Conservation (phyloP, 768 basidiomycete species). For the Leccinum arenicola region DNA sequence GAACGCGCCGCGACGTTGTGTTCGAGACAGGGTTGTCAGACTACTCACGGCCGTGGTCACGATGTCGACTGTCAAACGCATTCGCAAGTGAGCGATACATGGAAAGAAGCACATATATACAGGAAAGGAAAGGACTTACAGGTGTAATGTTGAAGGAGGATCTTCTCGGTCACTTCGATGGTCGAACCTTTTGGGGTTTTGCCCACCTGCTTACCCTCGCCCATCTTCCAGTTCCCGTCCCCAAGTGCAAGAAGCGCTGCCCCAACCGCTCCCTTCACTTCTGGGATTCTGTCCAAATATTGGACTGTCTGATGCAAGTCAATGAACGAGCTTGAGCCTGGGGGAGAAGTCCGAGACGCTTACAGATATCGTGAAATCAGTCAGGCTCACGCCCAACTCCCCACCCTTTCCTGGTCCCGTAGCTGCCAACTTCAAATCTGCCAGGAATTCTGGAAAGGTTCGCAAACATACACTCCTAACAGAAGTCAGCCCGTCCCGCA, state of each 20-base stretch:
- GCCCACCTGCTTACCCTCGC: slow-evolving; percentile 69
- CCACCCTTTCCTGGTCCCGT: slow-evolving; percentile 46
- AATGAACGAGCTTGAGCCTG: background rate
- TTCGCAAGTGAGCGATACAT: background rate
- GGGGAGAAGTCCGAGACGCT: slow-evolving; percentile 19
- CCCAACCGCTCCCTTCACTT: slow-evolving; percentile 65
- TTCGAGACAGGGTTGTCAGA: slow-evolving; percentile 60
- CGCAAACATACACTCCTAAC: slow-evolving; percentile 70
- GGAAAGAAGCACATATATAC: background rate
- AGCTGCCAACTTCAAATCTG: slow-evolving; percentile 69
- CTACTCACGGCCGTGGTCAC: slow-evolving; percentile 60
- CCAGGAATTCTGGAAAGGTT: slow-evolving; percentile 82
- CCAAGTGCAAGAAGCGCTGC: slow-evolving; percentile 68
- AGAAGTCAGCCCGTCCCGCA: slow-evolving; percentile 65
- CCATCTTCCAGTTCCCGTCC: slow-evolving; percentile 93
- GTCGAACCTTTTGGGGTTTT: slow-evolving; percentile 38
- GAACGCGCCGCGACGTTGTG: slow-evolving; percentile 59
- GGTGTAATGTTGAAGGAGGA: slow-evolving; percentile 71
- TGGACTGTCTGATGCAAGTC: slow-evolving; percentile 52
- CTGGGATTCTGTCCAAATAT: slow-evolving; percentile 68
- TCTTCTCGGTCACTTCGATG: slow-evolving; percentile 53
- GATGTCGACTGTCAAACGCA: slow-evolving; percentile 60
- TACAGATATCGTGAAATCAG: slow-evolving; percentile 58
- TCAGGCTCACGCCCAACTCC: slow-evolving; percentile 61
- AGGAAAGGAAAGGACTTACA: slow-evolving; percentile 45